These are phyloP conservation scores for Dalbergia cochinchinensis DNA, from an alignment of 306 rosid genomes.

Conservation along the genomic window DNA sequence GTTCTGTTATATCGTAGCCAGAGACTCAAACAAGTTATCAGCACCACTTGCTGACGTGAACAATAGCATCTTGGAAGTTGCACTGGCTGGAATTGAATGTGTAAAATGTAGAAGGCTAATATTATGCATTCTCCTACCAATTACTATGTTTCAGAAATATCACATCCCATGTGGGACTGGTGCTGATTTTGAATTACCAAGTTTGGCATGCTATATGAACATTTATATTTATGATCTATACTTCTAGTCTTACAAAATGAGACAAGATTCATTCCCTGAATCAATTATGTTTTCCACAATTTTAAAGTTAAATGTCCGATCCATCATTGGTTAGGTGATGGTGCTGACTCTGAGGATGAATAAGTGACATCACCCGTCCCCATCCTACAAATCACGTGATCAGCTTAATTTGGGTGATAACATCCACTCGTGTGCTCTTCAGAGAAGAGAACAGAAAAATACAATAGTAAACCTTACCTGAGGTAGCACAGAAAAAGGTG, in stretches of 20 bases:
- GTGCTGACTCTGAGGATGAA: conserved; percentile 16
- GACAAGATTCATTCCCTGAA: conserved; percentile 18
- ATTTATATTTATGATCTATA: conserved; percentile 30
- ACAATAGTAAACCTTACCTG: conserved; percentile 54
- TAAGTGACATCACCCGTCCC: neutral
- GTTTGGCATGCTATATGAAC: neutral
- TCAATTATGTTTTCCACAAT: conserved; percentile 14
- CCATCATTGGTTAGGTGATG: conserved; percentile 15
- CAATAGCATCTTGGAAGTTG: conserved; percentile 19
- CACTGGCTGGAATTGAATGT: conserved; percentile 26
- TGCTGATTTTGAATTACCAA: conserved; percentile 25
- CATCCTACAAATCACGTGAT: conserved; percentile 20
- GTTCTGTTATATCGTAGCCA: neutral
- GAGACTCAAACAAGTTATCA: conserved; percentile 34
- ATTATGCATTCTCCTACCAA: conserved; percentile 20
- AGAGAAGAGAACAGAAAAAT: conserved; percentile 19
- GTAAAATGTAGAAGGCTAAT: conserved; percentile 25
- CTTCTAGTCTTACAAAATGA: conserved; percentile 19
- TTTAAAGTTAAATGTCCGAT: conserved; percentile 7
- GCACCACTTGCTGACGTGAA: conserved; percentile 23
- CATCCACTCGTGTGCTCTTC: neutral
- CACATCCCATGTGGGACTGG: conserved; percentile 1
- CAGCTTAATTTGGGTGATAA: conserved; percentile 27
- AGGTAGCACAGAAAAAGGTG: conserved; percentile 83
- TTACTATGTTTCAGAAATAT: conserved; percentile 13